A percentile compares a stretch with the other conserved stretches of the same genome.
These are phyloP conservation scores for Rhizophora mangle DNA, from an alignment of 345 rosid species.

Conservation along the genomic window DNA sequence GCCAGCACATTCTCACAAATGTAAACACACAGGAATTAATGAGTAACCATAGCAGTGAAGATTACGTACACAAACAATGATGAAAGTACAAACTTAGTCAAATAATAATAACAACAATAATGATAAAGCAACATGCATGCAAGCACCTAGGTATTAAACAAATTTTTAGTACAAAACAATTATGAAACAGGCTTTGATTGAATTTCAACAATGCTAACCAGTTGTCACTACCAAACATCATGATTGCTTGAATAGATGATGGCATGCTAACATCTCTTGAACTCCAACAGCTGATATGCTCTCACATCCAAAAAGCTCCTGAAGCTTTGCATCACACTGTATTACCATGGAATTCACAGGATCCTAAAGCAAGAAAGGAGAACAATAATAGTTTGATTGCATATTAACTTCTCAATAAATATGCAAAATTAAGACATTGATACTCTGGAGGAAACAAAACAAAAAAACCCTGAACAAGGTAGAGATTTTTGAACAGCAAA, in stretches of 20 bases:
- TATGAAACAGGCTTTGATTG: no score
- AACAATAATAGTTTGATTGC: slow-evolving; percentile 6
- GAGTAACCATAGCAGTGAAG: no score
- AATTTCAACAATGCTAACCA: slow-evolving; percentile 25
- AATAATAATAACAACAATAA: no score
- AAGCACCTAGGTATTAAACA: no score
- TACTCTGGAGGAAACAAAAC: no score
- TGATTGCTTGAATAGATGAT: slow-evolving; percentile 59
- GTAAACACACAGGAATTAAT: no score
- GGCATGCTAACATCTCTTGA: slow-evolving; percentile 57
- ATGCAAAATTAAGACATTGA: not conserved
- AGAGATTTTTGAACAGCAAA: no score
- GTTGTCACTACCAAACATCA: slow-evolving; percentile 43
- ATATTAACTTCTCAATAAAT: not conserved
- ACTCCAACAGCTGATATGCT: slow-evolving; percentile 82
- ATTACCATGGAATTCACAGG: slow-evolving; percentile 74
- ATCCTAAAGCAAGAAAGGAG: slow-evolving; percentile 45
- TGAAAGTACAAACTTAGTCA: no score
- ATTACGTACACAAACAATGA: not conserved
- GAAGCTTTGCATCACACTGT: slow-evolving; percentile 70
- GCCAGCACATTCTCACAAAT: no score
- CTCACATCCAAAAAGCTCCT: slow-evolving; percentile 79
- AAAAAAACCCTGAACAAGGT: no score
- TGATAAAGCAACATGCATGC: no score
- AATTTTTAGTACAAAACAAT: no score